Evolutionary conservation across 202 grass and related monocot genomes (phyloP).

Genomic region (Bolboschoenoplectus hybrid): DNA sequence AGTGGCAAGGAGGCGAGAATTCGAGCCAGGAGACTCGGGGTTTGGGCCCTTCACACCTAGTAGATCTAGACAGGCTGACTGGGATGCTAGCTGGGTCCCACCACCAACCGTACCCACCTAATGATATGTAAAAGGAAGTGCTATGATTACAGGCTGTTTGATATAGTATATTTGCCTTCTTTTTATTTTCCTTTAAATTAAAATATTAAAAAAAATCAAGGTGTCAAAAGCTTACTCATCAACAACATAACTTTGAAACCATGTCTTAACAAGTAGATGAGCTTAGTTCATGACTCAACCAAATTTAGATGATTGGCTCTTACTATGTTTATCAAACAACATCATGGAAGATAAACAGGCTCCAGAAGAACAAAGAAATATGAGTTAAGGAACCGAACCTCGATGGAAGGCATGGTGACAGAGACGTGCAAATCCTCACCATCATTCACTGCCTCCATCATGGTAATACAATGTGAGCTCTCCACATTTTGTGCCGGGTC

Average conservation of each 20-base stretch:
- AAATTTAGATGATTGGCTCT: not conserved
- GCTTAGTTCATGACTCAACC: not conserved
- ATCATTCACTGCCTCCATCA: constrained; percentile 51
- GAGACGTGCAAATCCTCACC: constrained; percentile 46
- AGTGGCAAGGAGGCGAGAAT: constrained; percentile 64
- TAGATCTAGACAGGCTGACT: constrained; percentile 78
- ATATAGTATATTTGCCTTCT: not conserved
- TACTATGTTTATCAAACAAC: constrained; percentile 12
- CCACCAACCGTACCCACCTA: constrained; percentile 80
- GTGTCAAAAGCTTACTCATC: not conserved
- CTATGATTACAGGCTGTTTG: not conserved
- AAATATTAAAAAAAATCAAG: not conserved
- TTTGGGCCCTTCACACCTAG: constrained; percentile 69
- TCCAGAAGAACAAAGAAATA: constrained; percentile 6
- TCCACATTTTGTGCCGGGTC: constrained; percentile 51
- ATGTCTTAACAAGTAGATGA: not conserved
- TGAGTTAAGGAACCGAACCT: constrained; percentile 10
- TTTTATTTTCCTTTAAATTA: not conserved
- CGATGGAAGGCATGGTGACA: constrained; percentile 47
- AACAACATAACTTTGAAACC: not conserved
- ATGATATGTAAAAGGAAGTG: constrained; percentile 16
- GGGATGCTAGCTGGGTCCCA: constrained; percentile 68
- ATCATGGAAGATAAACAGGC: not conserved
- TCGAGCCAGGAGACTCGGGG: constrained; percentile 52
- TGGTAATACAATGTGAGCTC: constrained; percentile 53